These are phyloP conservation scores for Circinella minor DNA, from an alignment of 371 early-diverging fungal species.

Conservation along the genomic window DNA sequence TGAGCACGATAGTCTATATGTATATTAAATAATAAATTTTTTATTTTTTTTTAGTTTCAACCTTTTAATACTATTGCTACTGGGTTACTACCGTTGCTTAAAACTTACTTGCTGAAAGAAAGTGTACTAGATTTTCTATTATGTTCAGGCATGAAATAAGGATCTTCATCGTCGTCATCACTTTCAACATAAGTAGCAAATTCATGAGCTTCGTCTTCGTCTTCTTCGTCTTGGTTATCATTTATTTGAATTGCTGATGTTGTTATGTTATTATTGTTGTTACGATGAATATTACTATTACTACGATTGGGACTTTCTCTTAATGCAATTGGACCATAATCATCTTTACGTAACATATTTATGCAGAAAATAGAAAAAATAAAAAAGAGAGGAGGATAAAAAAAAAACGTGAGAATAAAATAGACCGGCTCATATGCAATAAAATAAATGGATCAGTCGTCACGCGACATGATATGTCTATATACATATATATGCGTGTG, in stretches of 20 bases:
- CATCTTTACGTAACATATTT: slow-evolving; percentile 5
- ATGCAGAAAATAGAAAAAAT: background rate
- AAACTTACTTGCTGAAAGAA: slow-evolving; percentile 43
- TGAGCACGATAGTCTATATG: slow-evolving; percentile 45
- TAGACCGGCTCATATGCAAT: no score
- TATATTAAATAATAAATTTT: no score
- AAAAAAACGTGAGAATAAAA: no score
- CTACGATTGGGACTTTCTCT: background rate
- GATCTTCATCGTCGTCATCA: slow-evolving; percentile 62
- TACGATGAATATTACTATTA: background rate
- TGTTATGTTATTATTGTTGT: background rate
- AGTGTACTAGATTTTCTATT: slow-evolving; percentile 54
- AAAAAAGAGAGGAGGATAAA: background rate
- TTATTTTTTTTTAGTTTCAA: background rate
- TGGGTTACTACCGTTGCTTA: background rate
- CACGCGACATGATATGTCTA: no score
- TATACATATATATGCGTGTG: no score
- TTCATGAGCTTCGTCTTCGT: slow-evolving; percentile 56
- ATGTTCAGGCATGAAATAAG: slow-evolving; percentile 57
- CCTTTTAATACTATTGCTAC: background rate
- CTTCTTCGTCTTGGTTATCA: slow-evolving; percentile 28
- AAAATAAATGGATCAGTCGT: no score
- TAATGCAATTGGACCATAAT: slow-evolving; percentile 15
- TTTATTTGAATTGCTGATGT: background rate
- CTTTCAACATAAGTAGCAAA: slow-evolving; percentile 58